Percentiles rank a stretch among this genome's conserved stretches.
These are phyloP conservation scores for Saccharomyces jurei DNA, from an alignment of 805 yeast genomes.

Conservation along the genomic window DNA sequence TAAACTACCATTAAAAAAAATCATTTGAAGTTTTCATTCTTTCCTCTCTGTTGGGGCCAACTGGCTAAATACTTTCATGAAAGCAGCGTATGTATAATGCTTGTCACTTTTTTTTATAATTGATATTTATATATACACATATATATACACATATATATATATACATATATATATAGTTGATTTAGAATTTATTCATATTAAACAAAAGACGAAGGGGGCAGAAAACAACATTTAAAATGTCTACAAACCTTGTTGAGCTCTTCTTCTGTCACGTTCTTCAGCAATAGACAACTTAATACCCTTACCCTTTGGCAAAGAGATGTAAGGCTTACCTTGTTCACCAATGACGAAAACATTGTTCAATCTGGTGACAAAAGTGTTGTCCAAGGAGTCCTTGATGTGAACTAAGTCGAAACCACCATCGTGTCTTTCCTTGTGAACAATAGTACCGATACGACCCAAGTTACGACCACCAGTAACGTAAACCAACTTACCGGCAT, in stretches of 20 bases:
- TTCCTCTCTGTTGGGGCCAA: not conserved
- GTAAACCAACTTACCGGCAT: conserved; percentile 85
- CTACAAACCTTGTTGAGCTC: conserved; percentile 66
- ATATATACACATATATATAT: not conserved
- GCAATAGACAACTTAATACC: conserved; percentile 93
- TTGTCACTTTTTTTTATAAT: not conserved
- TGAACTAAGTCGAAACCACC: conserved; percentile 97
- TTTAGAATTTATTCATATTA: not conserved
- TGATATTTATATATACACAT: not conserved
- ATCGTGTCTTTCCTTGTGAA: conserved; percentile 95
- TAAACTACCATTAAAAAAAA: conserved; percentile 1
- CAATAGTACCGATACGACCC: conserved; percentile 95
- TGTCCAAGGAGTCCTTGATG: conserved; percentile 90
- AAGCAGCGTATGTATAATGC: not conserved
- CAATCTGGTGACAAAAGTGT: conserved; percentile 92
- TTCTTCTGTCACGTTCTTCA: conserved; percentile 98
- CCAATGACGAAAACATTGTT: conserved; percentile 90
- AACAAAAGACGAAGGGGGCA: not conserved
- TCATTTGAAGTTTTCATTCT: not conserved
- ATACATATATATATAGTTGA: not conserved
- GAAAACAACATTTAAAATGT: not conserved
- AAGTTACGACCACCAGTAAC: conserved; percentile 97
- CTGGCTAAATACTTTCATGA: not conserved
- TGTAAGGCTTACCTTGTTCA: conserved; percentile 90
- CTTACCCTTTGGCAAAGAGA: conserved; percentile 97